Conservation (phyloP, 192 early-diverging fungal species). For the Obelidium mucronatum region DNA sequence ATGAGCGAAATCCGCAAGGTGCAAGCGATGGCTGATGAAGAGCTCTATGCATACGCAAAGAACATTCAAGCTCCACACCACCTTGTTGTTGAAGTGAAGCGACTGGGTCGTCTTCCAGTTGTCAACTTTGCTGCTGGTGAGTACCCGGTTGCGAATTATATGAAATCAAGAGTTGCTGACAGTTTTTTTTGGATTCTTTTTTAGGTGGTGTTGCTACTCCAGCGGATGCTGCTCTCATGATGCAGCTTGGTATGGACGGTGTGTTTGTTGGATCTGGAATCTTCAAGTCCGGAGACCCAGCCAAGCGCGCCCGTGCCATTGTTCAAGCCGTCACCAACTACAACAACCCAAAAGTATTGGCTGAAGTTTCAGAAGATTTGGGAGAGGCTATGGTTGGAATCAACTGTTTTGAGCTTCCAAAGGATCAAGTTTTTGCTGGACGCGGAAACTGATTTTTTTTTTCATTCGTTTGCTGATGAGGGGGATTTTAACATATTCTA, state of each 20-base stretch:
- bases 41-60: conserved; percentile 96
- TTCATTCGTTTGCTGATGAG: conserved; percentile 31
- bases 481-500: too few relatives aligned
- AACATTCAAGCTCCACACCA: conserved; percentile 93
- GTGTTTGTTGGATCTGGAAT: conserved; percentile 98
- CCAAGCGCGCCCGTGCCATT: conserved; percentile 91
- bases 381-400: conserved; percentile 99
- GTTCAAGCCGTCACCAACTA: conserved; percentile 97
- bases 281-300: conserved; percentile 92
- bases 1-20: conserved; percentile 87
- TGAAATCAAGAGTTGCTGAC: neutral
- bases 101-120: conserved; percentile 90
- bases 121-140: conserved; percentile 96
- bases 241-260: conserved; percentile 99
- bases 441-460: conserved; percentile 51
- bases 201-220: conserved; percentile 93
- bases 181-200: neutral
- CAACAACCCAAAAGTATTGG: conserved; percentile 87
- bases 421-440: conserved; percentile 63
- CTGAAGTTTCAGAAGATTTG: conserved; percentile 87
- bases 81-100: conserved; percentile 87
- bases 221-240: conserved; percentile 98
- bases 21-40: conserved; percentile 82
- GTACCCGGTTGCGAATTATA: neutral
- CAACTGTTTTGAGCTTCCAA: conserved; percentile 75